Conservation (phyloP, 192 early-diverging fungal genomes). For the Ambispora gerdemannii region DNA sequence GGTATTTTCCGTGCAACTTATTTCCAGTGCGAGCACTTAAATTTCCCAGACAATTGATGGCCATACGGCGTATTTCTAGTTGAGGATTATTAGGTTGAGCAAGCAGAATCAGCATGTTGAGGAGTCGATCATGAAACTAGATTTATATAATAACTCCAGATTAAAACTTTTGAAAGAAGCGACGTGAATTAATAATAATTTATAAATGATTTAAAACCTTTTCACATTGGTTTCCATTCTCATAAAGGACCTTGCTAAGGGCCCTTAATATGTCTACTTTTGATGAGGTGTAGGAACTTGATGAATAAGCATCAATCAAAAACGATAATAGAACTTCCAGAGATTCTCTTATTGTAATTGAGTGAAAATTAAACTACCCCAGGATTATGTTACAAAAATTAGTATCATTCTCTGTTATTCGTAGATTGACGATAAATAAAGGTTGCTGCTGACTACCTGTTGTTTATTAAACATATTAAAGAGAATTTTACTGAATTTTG, state of each 20-base stretch:
- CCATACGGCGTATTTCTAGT: conserved; percentile 55
- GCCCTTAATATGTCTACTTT: conserved; percentile 51
- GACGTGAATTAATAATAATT: not conserved
- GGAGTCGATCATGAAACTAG: conserved; percentile 35
- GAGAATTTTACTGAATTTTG: conserved; percentile 26
- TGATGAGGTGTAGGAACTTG: not conserved
- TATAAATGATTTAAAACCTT: conserved; percentile 35
- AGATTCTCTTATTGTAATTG: not conserved
- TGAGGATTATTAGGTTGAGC: conserved; percentile 29
- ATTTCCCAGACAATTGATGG: conserved; percentile 68
- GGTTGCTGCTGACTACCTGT: not conserved
- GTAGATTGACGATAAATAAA: not conserved
- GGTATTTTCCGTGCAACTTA: conserved; percentile 46
- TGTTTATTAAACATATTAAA: conserved; percentile 24
- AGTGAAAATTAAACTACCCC: conserved; percentile 3
- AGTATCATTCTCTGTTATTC: not conserved
- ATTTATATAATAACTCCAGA: conserved; percentile 1
- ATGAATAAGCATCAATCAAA: conserved; percentile 9
- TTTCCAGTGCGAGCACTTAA: conserved; percentile 56
- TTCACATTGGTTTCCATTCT: conserved; percentile 40
- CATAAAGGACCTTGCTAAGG: conserved; percentile 48
- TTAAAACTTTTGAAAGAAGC: not conserved
- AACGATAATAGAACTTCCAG: conserved; percentile 23
- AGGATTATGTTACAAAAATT: not conserved
- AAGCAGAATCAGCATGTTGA: conserved; percentile 30